Evolutionary conservation across 2,329 filamentous ascomycete genomes (phyloP), one percentile per base, ranked within the genome.

Genomic region (Sclerotinia spermophila): DNA sequence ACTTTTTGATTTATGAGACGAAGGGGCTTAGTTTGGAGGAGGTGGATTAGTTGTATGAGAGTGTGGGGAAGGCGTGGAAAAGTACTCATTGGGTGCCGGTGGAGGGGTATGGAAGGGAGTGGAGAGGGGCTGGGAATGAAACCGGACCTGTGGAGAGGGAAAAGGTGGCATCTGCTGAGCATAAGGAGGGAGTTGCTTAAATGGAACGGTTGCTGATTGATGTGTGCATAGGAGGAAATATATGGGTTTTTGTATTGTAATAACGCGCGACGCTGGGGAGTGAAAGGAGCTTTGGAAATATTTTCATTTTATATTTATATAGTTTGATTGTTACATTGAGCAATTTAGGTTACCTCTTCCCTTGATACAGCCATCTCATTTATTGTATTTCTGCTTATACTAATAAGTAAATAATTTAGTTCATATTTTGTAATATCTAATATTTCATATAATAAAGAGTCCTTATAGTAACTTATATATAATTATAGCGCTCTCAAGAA

Each of bases 21-120:
- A 92, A 92, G 83, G 89, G 89, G 58, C 83, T 92, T 11, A 87
- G 86, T 3, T 85, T 92, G 71, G 90, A 93, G 80, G 86, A 92
- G 80, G 89, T 92, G 74, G 89, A 92, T 76, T 85, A 87, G 80
- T 84, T 90, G 67, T 85, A 81, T 81, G 84, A 71, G 65, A 21
- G 48, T 17, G 60, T 42, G 15, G 24, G 48, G 6, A 45, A 42
- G n/a, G 68, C 68, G 51, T 69, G 68, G 68, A 69, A 45, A 21
- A 51, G 53, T 10, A n/a, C 40, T 8, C 35, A 66, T 45, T 66
- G 68, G 68, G 68, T 45, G 17, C 68, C 68, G 24, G n/a, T 21
- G 38, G 60, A 45, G 27, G 68, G 55, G 1, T 44, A 38, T 42
- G 66, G 53, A 21, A 67, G 13, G n/a, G 51, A 56, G 51, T 55